Evolutionary conservation across 2,329 filamentous ascomycete species (phyloP), one percentile per base, ranked within the genome.

Genomic region (Xylariaceae sp.): DNA sequence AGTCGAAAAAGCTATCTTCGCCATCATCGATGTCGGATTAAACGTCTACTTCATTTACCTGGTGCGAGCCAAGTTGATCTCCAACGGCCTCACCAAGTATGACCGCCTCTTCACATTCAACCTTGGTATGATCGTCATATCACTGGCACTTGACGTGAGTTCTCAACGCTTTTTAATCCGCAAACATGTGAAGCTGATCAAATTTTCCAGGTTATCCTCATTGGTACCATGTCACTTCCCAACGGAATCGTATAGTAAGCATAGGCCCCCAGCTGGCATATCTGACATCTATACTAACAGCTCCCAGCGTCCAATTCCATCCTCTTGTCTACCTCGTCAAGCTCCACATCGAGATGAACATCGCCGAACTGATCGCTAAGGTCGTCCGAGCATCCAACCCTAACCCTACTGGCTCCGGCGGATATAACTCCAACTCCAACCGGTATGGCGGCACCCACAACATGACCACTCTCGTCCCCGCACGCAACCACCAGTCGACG

Each of bases 21-120:
- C 72, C 2, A 35, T 74, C 3, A 63, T 76, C 2, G 75, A 78
- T 41, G 69, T 58, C 1, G 50, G 43, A 0, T 54, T 78, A 19
- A 79, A 78, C 44, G 59, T 59, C 19, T 76, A 74, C 50, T 79
- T 78, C 42, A 64, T 78, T 9, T 57, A 56, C 18, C 59, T 62
- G 1, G 72, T 76, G 28, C 68, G 68, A 16, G 57, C 59, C 1
- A 65, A 67, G 2, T 61, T 76, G 0, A 67, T 74, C 37, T 58
- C 64, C 24, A 67, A 71, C 35, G 72, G 73, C 1, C 56, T 76
- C 0, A 65, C 64, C 1, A 74, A 76, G 43, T 76, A 76, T 46
- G 62, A 66, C 15, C 58, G 62, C 3, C 59, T 76, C 1, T 68
- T 71, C 15, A 57, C 58, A 1, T 73, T 71, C 56, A 73, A 73